phyloP scores from a whole-genome alignment of 2,329 filamentous ascomycete species.

The Grosmannia penicillata region DNA sequence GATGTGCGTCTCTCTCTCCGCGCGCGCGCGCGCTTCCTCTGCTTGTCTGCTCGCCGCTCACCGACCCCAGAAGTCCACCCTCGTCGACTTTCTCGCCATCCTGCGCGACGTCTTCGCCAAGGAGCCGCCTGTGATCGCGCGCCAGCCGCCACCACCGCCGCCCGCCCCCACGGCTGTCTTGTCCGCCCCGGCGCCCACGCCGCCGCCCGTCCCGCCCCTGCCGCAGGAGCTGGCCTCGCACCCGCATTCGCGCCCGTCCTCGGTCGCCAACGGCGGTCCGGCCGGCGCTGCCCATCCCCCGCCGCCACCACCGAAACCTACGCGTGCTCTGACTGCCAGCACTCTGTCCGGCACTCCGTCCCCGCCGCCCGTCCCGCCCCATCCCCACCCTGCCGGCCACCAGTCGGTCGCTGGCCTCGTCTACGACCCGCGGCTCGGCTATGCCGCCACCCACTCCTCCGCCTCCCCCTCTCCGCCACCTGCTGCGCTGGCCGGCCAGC shows the following conservation, averaged over 20 bases:
- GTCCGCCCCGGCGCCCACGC: constrained; percentile 20
- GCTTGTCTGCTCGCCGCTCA: not conserved
- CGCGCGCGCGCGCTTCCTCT: no score
- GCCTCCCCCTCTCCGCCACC: not conserved
- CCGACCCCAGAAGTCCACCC: constrained; percentile 53
- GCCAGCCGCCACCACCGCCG: constrained; percentile 34
- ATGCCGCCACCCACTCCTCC: constrained; percentile 11
- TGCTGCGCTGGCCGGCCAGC: no score
- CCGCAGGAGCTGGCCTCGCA: constrained; percentile 42
- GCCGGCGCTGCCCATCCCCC: constrained; percentile 39
- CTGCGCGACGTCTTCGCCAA: constrained; percentile 82
- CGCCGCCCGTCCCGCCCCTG: constrained; percentile 57
- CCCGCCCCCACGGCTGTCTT: constrained; percentile 15
- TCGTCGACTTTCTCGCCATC: constrained; percentile 70
- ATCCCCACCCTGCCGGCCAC: constrained; percentile 2
- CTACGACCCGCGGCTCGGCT: not conserved
- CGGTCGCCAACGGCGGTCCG: not conserved
- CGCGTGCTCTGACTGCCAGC: not conserved
- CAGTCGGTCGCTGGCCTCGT: not conserved
- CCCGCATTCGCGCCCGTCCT: constrained; percentile 13
- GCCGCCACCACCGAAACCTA: constrained; percentile 14
- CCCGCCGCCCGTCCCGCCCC: constrained; percentile 7
- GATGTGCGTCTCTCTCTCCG: constrained; percentile 52
- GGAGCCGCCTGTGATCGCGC: constrained; percentile 79
- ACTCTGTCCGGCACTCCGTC: constrained; percentile 2